Conservation (phyloP, 2,329 filamentous ascomycete genomes). For the Alternaria dauci region DNA sequence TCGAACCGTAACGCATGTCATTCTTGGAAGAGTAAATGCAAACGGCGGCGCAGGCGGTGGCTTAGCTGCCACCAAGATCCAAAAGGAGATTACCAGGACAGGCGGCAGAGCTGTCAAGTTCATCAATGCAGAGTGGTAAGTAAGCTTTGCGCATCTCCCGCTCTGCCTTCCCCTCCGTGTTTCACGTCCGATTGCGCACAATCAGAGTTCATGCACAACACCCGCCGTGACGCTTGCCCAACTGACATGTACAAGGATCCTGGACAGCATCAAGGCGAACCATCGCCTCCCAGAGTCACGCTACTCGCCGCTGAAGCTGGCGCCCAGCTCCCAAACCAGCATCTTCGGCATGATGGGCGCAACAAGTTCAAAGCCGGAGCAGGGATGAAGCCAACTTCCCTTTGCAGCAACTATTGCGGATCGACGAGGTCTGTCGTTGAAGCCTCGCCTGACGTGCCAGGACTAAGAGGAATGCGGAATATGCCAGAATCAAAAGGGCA, state of each 20-base stretch:
- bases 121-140: constrained; percentile 78
- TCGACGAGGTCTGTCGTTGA: background rate
- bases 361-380: constrained; percentile 8
- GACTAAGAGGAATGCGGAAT: background rate
- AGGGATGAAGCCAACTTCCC: constrained; percentile 15
- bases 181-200: background rate
- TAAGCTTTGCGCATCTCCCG: constrained; percentile 8
- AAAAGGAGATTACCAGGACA: constrained; percentile 76
- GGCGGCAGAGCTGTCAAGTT: constrained; percentile 78
- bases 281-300: constrained; percentile 77
- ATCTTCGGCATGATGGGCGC: constrained; percentile 29
- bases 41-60: constrained; percentile 72
- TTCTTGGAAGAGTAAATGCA: constrained; percentile 65
- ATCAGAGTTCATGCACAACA: constrained; percentile 7
- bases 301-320: constrained; percentile 61
- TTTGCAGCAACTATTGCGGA: background rate
- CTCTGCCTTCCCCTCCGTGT: background rate
- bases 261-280: constrained; percentile 82
- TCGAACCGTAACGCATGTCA: constrained; percentile 82
- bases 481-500: background rate
- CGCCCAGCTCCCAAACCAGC: constrained; percentile 37
- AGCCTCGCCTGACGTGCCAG: background rate
- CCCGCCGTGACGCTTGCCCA: background rate
- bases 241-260: constrained; percentile 66
- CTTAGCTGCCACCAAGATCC: constrained; percentile 78